phyloP scores from a whole-genome alignment of 495 filamentous ascomycete species.

The Neurospora sp. region DNA sequence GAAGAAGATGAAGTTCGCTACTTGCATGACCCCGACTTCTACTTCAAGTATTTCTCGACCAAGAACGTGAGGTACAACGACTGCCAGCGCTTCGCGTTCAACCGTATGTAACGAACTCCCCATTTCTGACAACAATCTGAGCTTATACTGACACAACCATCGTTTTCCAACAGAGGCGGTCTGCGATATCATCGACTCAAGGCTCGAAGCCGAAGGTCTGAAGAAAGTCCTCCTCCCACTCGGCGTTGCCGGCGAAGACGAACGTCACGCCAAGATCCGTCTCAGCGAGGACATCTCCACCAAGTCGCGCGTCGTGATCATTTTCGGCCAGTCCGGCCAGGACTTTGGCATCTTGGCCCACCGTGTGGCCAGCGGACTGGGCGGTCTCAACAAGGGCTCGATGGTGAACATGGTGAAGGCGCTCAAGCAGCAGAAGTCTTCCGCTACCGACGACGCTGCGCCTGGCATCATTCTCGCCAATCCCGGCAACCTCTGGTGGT shows the following conservation, averaged over 20 bases:
- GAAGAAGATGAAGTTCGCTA: constrained; percentile 60
- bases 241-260: constrained; percentile 22
- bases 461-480: constrained; percentile 61
- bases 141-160: neutral
- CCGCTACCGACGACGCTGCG: constrained; percentile 16
- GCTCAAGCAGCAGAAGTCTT: constrained; percentile 29
- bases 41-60: constrained; percentile 63
- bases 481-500: constrained; percentile 60
- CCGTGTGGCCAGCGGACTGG: constrained; percentile 45
- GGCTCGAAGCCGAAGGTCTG: constrained; percentile 50
- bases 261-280: constrained; percentile 61
- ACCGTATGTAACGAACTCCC: constrained; percentile 39
- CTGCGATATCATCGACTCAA: constrained; percentile 46
- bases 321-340: constrained; percentile 60
- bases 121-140: neutral
- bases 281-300: constrained; percentile 43
- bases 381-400: constrained; percentile 57
- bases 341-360: constrained; percentile 68
- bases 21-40: constrained; percentile 51
- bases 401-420: constrained; percentile 49
- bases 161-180: constrained; percentile 50
- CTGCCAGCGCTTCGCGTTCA: constrained; percentile 57
- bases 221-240: constrained; percentile 50
- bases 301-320: constrained; percentile 59
- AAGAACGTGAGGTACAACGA: constrained; percentile 64